phyloP scores from a whole-genome alignment of 805 yeast genomes.

The Metschnikowia chrysomelidarum region DNA sequence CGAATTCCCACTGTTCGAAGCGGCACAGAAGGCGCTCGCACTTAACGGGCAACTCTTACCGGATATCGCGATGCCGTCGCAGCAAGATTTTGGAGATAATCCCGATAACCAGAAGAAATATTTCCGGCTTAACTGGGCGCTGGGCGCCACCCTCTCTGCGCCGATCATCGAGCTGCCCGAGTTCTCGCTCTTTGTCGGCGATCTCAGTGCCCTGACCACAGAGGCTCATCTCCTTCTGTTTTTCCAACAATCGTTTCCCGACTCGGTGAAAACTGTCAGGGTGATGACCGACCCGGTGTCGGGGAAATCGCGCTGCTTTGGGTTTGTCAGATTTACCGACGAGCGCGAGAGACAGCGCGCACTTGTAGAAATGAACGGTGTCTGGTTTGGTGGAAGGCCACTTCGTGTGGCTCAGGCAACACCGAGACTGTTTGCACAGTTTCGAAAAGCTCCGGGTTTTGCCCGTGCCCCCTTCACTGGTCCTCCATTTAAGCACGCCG shows the following conservation, averaged over 20 bases:
- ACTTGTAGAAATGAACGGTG: conserved; percentile 71
- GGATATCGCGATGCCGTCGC: conserved; percentile 48
- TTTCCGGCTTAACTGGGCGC: conserved; percentile 80
- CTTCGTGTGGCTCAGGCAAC: conserved; percentile 78
- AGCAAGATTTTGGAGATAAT: conserved; percentile 37
- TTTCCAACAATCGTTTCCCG: conserved; percentile 62
- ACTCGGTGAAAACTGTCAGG: conserved; percentile 71
- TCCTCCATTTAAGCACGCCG: not conserved
- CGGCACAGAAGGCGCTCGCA: conserved; percentile 66
- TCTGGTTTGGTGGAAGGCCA: conserved; percentile 76
- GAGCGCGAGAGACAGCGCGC: conserved; percentile 70
- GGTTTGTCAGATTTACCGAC: conserved; percentile 73
- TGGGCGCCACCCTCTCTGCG: conserved; percentile 72
- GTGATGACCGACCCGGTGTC: conserved; percentile 85
- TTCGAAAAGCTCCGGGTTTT: conserved; percentile 4
- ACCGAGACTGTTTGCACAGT: conserved; percentile 47
- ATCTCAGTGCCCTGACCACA: conserved; percentile 71
- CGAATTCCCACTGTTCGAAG: conserved; percentile 66
- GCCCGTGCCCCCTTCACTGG: not conserved
- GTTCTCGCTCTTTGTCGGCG: conserved; percentile 79
- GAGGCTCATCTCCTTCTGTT: conserved; percentile 75
- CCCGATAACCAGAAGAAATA: conserved; percentile 54
- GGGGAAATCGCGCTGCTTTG: conserved; percentile 76
- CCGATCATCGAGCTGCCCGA: conserved; percentile 75
- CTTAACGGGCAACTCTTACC: conserved; percentile 67